Percentiles rank a stretch among this genome's conserved stretches.
These are phyloP conservation scores for Ophiostoma pallidulum DNA, from an alignment of 2,329 filamentous ascomycete species.

Conservation along the genomic window DNA sequence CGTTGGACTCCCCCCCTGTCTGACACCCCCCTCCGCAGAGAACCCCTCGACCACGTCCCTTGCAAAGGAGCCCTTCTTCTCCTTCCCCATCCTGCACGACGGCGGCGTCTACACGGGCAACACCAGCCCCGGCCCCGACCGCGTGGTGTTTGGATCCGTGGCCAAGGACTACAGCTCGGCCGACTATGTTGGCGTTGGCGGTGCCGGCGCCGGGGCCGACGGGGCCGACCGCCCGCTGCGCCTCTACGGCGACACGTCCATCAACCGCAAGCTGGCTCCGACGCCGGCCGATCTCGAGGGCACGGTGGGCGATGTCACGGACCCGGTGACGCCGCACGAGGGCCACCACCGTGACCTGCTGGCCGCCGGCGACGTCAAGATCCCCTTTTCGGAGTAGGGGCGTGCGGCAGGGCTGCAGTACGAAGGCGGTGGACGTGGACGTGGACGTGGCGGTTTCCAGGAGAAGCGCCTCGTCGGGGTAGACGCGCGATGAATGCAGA, in stretches of 20 bases:
- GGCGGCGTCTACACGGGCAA: constrained; percentile 10
- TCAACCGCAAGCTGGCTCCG: constrained; percentile 4
- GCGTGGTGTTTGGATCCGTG: constrained; percentile 16
- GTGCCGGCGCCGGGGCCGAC: not conserved
- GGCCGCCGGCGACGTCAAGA: constrained; percentile 1
- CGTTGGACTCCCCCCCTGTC: not conserved
- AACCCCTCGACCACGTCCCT: constrained; percentile 4
- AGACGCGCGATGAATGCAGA: too few relatives aligned
- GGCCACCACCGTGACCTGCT: constrained; percentile 5
- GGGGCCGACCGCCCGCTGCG: not conserved
- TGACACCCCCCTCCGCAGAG: not conserved
- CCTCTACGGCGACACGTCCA: constrained; percentile 8
- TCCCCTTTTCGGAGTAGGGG: constrained; percentile 4
- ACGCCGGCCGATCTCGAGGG: not conserved
- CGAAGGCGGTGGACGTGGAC: not conserved
- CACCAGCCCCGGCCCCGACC: constrained; percentile 7
- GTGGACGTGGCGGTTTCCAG: not conserved
- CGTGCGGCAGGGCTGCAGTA: too few relatives aligned
- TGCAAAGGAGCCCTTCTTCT: constrained; percentile 12
- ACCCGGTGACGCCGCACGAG: constrained; percentile 4
- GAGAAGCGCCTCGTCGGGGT: not conserved
- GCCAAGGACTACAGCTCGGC: constrained; percentile 14
- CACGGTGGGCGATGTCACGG: not conserved
- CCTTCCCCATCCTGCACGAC: constrained; percentile 13
- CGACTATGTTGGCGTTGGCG: constrained; percentile 11